phyloP scores from a whole-genome alignment of 2,329 filamentous ascomycete genomes.

The Ceratocystis diversiconidia region DNA sequence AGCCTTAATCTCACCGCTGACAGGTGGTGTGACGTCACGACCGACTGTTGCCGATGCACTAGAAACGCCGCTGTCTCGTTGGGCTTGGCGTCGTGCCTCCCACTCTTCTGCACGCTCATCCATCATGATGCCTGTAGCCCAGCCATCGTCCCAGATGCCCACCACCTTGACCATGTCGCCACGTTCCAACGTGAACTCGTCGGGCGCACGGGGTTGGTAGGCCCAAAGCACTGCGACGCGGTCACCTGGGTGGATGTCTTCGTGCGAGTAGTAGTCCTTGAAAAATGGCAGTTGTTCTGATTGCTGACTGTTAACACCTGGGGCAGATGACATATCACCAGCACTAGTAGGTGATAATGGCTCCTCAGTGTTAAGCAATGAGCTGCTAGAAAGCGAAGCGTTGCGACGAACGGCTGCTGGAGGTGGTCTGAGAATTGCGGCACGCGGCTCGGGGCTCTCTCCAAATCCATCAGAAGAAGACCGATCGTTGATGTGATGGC shows the following conservation, averaged over 20 bases:
- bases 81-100: slow-evolving; percentile 59
- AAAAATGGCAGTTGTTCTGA: slow-evolving; percentile 93
- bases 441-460: slow-evolving; percentile 55
- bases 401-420: slow-evolving; percentile 51
- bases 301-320: slow-evolving; percentile 71
- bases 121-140: slow-evolving; percentile 84
- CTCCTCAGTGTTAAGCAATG: slow-evolving; percentile 56
- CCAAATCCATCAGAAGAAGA: slow-evolving; percentile 61
- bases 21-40: slow-evolving; percentile 46
- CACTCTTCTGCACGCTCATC: slow-evolving; percentile 78
- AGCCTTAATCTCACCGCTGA: slow-evolving; percentile 79
- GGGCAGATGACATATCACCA: slow-evolving; percentile 68
- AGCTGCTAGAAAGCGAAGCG: slow-evolving; percentile 80
- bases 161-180: slow-evolving; percentile 98
- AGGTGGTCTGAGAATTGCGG: slow-evolving; percentile 39
- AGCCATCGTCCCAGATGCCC: slow-evolving; percentile 98
- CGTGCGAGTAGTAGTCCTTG: slow-evolving; percentile 97
- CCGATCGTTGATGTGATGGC: slow-evolving; percentile 36
- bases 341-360: slow-evolving; percentile 60
- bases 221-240: slow-evolving; percentile 89
- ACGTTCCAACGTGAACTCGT: slow-evolving; percentile 85
- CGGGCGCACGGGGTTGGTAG: slow-evolving; percentile 82
- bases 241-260: slow-evolving; percentile 86
- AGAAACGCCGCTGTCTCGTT: slow-evolving; percentile 88
- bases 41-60: slow-evolving; percentile 45